A percentile compares a stretch with the other conserved stretches of the same genome.
Evolutionary conservation across 2,329 filamentous ascomycete genomes (phyloP).

Genomic region (Trichoderma asperellum): DNA sequence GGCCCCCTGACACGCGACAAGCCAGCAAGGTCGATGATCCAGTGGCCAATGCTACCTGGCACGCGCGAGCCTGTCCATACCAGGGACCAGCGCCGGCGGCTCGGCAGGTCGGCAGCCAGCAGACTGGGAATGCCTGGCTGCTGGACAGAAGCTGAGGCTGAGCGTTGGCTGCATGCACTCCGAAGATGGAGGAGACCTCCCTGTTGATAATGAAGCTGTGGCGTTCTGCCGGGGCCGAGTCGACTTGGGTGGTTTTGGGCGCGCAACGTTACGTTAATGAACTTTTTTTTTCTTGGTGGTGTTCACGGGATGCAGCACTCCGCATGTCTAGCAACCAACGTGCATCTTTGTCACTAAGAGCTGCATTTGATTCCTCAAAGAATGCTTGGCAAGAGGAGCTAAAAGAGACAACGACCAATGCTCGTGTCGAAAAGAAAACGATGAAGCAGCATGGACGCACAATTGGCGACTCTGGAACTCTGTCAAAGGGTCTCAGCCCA

Average conservation of each 20-base stretch:
- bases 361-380: background rate
- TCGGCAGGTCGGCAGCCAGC: constrained; percentile 25
- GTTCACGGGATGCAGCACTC: constrained; percentile 6
- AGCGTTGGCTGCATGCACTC: constrained; percentile 3
- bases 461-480: background rate
- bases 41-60: constrained; percentile 19
- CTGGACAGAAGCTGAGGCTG: constrained; percentile 17
- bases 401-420: background rate
- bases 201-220: constrained; percentile 18
- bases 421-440: background rate
- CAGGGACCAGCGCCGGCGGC: background rate
- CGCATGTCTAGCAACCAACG: constrained; percentile 15
- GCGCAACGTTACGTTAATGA: constrained; percentile 23
- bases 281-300: constrained; percentile 16
- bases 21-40: constrained; percentile 12
- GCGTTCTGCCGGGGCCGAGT: constrained; percentile 20
- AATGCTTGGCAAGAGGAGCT: constrained; percentile 17
- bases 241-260: constrained; percentile 10
- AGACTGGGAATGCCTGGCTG: constrained; percentile 6
- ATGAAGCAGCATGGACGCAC: background rate
- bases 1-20: constrained; percentile 22
- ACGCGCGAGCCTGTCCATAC: constrained; percentile 4
- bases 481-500: background rate
- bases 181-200: background rate
- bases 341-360: background rate